Base-by-base conservation (phyloP, 306 rosid species). In the Glycine soja region DNA sequence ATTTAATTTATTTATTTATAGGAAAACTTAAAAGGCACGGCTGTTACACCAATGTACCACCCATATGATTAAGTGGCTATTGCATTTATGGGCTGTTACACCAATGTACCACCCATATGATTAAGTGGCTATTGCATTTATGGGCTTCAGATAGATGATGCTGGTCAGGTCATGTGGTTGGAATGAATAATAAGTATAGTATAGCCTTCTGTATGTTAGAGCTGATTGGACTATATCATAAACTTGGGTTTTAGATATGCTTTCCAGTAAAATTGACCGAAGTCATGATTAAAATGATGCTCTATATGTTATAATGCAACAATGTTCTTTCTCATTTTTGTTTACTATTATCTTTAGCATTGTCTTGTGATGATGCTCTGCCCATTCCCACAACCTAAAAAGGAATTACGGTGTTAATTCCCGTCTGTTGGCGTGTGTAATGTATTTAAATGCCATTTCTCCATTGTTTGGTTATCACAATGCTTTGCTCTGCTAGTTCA, bases 81-180 rank as follows among this genome's bases (percentile, higher is more conserved):
- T 66, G 46, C 15, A 69, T 81, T 54, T 54, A 63, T 58, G 24
- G n/a, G n/a, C n/a, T n/a, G n/a, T n/a, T n/a, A n/a, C n/a, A n/a
- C n/a, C n/a, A 14, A n/a, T 62, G 70, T 18, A 9, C 14, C 18
- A 30, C n/a, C 54, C 8, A 24, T 13, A 50, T 2, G 7, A 48
- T 40, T 51, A 65, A 72, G 57, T 71, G 80, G 64, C 34, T 10
- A 6, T 75, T 66, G 46, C 15, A 69, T 81, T 54, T 54, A 63
- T 58, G 24, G 77, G 36, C 48, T 19, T 66, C 58, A 19, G 53
- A 50, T 38, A 11, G 65, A 52, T 47, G 53, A 18, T 16, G 18
- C 72, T 65, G 38, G 65, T 38, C 30, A n/a, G 63, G 10, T 62
- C 78, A 30, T 63, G 13, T 42, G 10, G 50, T 63, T 61, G 10